A percentile compares a stretch with the other conserved stretches of the same genome.
Evolutionary conservation across 805 yeast species (phyloP).

Genomic region (Yamadazyma philogaea): DNA sequence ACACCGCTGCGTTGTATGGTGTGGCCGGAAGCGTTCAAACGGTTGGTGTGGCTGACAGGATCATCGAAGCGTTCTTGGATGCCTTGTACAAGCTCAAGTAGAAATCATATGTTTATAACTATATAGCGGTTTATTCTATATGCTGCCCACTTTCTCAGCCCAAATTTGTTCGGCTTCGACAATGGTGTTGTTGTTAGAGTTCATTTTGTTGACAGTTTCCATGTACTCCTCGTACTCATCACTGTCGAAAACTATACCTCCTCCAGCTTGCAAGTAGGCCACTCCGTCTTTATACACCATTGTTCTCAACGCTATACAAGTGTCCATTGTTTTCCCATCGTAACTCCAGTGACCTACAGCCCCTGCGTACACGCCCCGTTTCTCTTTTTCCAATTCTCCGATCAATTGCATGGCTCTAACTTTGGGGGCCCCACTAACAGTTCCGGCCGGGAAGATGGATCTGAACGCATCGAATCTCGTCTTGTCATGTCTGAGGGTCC

Average conservation of each 20-base stretch:
- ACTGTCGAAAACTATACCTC: slow-evolving; percentile 94
- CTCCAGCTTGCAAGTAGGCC: slow-evolving; percentile 97
- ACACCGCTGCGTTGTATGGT: slow-evolving; percentile 90
- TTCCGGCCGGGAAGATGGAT: slow-evolving; percentile 98
- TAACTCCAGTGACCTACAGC: slow-evolving; percentile 99
- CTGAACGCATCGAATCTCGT: slow-evolving; percentile 96
- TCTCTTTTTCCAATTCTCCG: slow-evolving; percentile 83
- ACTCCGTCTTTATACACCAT: slow-evolving; percentile 90
- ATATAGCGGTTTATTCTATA: background rate
- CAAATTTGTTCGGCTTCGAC: slow-evolving; percentile 86
- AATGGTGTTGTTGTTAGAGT: slow-evolving; percentile 85
- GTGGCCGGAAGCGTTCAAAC: slow-evolving; percentile 91
- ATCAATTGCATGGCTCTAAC: slow-evolving; percentile 95
- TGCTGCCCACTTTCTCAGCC: slow-evolving; percentile 32
- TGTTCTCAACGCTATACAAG: slow-evolving; percentile 95
- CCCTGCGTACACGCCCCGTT: slow-evolving; percentile 96
- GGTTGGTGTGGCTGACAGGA: slow-evolving; percentile 73
- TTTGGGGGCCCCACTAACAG: slow-evolving; percentile 98
- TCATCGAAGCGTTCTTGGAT: slow-evolving; percentile 81
- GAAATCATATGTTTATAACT: background rate
- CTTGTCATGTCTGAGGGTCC: slow-evolving; percentile 77
- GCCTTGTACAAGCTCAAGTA: slow-evolving; percentile 57
- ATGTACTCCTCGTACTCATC: slow-evolving; percentile 94
- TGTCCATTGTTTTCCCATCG: slow-evolving; percentile 92
- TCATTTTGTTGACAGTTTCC: slow-evolving; percentile 97